These are phyloP conservation scores for Solanum hybrid DNA, from an alignment of 305 asterid genomes.

Conservation along the genomic window DNA sequence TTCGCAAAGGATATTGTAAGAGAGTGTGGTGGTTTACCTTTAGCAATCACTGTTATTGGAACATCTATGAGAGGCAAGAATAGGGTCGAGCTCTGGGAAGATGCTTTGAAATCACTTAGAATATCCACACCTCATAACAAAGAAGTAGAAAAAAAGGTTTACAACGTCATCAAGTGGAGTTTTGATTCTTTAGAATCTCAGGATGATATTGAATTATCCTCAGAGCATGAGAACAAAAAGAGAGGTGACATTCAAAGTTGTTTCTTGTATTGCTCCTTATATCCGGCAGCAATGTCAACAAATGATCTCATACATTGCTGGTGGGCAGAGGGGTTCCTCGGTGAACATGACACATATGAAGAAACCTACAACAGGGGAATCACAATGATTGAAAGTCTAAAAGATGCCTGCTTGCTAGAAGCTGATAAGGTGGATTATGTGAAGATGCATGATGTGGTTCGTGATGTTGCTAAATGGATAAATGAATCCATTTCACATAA, in stretches of 20 bases:
- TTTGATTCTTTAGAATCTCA: neutral
- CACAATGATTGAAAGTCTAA: neutral
- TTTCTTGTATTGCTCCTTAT: neutral
- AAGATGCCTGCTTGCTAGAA: neutral
- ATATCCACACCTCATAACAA: neutral
- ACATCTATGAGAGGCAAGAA: slow-evolving; percentile 14
- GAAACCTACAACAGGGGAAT: neutral
- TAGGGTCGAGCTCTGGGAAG: slow-evolving; percentile 9
- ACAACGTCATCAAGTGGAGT: neutral
- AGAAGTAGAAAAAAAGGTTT: neutral
- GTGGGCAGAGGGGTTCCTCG: neutral
- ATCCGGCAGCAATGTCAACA: neutral
- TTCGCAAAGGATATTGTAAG: slow-evolving; percentile 6
- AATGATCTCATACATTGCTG: neutral
- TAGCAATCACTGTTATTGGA: slow-evolving; percentile 17
- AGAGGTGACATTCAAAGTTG: neutral
- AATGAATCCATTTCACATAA: neutral
- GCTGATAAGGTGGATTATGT: neutral
- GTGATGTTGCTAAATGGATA: neutral
- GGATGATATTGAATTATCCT: neutral
- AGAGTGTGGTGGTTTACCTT: slow-evolving; percentile 21
- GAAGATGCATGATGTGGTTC: neutral
- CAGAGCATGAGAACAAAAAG: neutral
- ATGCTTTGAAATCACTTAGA: slow-evolving; percentile 8
- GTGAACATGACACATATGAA: neutral